Conservation (phyloP, 345 rosid genomes). For the Turritis glabra region DNA sequence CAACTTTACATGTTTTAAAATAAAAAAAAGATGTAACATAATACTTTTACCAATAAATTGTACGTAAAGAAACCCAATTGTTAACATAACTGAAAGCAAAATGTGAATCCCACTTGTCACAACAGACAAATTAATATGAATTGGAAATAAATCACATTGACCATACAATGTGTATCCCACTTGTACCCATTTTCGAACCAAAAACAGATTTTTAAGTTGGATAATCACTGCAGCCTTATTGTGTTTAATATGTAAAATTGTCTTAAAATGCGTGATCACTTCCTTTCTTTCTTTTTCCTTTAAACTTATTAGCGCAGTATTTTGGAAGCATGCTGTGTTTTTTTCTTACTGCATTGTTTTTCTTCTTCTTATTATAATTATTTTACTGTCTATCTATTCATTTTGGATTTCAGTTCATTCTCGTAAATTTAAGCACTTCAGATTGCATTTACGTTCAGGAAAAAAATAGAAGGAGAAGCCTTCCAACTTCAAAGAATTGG, state of each 20-base stretch:
- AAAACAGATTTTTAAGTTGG: neutral
- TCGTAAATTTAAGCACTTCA: too few relatives aligned
- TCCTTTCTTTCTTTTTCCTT: neutral
- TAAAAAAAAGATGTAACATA: neutral
- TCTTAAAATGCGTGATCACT: slow-evolving; percentile 8
- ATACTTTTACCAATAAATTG: slow-evolving; percentile 14
- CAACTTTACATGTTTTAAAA: slow-evolving; percentile 29
- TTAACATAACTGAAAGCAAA: slow-evolving; percentile 24
- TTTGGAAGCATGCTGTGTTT: neutral
- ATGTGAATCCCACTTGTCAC: slow-evolving; percentile 37
- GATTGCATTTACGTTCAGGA: too few relatives aligned
- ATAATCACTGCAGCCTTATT: slow-evolving; percentile 1
- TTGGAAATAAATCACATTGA: slow-evolving; percentile 4
- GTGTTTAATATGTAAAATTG: neutral
- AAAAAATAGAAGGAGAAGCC: too few relatives aligned
- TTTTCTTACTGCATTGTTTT: too few relatives aligned
- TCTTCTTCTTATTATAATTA: too few relatives aligned
- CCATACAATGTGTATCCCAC: slow-evolving; percentile 29
- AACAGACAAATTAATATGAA: slow-evolving; percentile 24
- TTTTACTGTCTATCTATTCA: too few relatives aligned
- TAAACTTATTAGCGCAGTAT: neutral
- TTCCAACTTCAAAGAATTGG: too few relatives aligned
- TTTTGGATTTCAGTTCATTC: too few relatives aligned
- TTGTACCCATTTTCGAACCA: slow-evolving; percentile 11
- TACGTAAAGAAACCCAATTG: slow-evolving; percentile 31